Percentiles rank a stretch among this genome's conserved stretches.
Conservation (phyloP, 73 alveolate species). For the Diophrys appendiculata region DNA sequence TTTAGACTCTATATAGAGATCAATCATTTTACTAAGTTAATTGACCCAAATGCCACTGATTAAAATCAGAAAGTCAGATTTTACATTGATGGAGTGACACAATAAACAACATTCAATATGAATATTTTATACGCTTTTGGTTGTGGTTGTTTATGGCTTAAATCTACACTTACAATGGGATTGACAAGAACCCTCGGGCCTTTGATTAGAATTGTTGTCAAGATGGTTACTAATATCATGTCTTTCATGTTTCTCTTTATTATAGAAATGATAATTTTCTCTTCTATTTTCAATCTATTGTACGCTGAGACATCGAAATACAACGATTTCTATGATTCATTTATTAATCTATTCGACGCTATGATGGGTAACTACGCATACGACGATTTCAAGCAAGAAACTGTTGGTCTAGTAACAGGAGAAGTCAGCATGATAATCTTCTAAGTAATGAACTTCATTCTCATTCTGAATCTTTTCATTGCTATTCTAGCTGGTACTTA, state of each 20-base stretch:
- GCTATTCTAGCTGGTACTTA: constrained; percentile 24
- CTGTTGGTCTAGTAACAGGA: neutral
- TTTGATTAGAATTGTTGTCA: neutral
- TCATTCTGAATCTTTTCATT: constrained; percentile 7
- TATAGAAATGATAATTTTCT: neutral
- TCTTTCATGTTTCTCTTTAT: constrained; percentile 7
- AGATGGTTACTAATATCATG: neutral
- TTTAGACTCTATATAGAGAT: neutral
- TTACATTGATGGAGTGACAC: neutral
- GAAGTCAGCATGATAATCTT: constrained; percentile 1
- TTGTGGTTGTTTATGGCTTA: neutral
- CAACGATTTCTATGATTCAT: neutral
- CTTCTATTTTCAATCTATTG: neutral
- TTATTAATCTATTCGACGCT: constrained; percentile 7
- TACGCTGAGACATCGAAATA: neutral
- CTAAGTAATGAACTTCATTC: neutral
- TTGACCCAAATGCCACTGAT: neutral
- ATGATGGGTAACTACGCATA: neutral
- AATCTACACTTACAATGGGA: neutral
- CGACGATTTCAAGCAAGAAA: neutral
- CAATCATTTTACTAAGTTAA: too few relatives aligned
- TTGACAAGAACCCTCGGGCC: neutral
- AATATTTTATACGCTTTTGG: neutral
- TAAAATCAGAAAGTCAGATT: neutral
- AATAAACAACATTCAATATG: neutral